Percentiles rank a stretch among this genome's conserved stretches.
phyloP scores from a whole-genome alignment of 345 rosid species.

The Eutrema yunnanense region DNA sequence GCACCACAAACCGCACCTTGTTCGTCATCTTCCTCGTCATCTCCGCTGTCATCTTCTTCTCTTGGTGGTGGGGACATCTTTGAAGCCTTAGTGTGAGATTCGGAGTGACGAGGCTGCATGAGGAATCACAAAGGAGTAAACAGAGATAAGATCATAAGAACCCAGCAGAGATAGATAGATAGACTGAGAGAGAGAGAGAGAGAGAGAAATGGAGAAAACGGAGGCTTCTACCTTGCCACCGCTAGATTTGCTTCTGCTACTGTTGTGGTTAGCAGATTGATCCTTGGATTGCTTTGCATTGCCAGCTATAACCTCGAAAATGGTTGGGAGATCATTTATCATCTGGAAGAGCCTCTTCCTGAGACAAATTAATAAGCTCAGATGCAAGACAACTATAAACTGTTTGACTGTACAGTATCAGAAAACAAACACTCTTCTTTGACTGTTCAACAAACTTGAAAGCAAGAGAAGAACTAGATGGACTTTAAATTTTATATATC shows the following conservation, averaged over 20 bases:
- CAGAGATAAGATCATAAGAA: background rate
- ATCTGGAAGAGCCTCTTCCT: constrained; percentile 97
- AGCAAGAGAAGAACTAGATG: background rate
- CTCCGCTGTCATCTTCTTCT: constrained; percentile 31
- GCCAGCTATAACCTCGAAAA: constrained; percentile 84
- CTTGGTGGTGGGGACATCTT: constrained; percentile 31
- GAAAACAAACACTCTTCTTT: background rate
- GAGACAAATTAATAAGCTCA: constrained; percentile 15
- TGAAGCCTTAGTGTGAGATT: constrained; percentile 27
- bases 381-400: background rate
- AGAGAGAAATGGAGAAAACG: background rate
- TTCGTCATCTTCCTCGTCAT: constrained; percentile 35
- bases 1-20: constrained; percentile 35
- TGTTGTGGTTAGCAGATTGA: constrained; percentile 54
- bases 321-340: constrained; percentile 90
- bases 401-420: background rate
- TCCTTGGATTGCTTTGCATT: constrained; percentile 70
- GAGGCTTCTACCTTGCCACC: constrained; percentile 45
- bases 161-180: background rate
- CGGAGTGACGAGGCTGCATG: constrained; percentile 28
- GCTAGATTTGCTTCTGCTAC: constrained; percentile 69
- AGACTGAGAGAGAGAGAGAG: background rate
- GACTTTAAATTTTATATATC: background rate
- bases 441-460: background rate
- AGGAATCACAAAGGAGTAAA: background rate